Conservation (phyloP, 2,329 filamentous ascomycete genomes). For the Rhytidhysteron rufulum region DNA sequence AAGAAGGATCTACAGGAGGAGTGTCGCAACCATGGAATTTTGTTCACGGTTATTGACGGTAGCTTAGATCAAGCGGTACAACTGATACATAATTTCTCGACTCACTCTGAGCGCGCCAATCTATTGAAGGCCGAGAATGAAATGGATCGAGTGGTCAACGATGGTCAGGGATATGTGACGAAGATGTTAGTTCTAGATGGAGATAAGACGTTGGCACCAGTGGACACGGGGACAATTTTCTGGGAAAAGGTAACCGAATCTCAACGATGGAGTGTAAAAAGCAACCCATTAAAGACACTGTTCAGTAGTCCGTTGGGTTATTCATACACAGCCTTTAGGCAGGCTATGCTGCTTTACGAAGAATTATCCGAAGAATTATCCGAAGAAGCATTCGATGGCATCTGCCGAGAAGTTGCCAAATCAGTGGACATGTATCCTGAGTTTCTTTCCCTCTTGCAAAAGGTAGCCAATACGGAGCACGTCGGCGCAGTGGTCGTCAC, state of each 20-base stretch:
- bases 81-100: conserved; percentile 37
- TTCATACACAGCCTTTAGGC: conserved; percentile 53
- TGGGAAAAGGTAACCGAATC: conserved; percentile 35
- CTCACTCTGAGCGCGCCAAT: conserved; percentile 41
- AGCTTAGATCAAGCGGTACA: conserved; percentile 10
- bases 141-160: conserved; percentile 34
- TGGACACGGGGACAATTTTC: conserved; percentile 51
- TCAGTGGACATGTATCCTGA: conserved; percentile 45
- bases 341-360: conserved; percentile 53
- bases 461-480: conserved; percentile 26
- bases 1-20: conserved; percentile 38
- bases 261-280: conserved; percentile 3
- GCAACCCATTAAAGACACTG: conserved; percentile 38
- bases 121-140: conserved; percentile 17
- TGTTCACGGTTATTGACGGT: conserved; percentile 39
- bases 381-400: conserved; percentile 39
- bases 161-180: conserved; percentile 20
- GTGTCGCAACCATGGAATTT: conserved; percentile 45
- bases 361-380: conserved; percentile 36
- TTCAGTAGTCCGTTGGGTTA: conserved; percentile 49
- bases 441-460: conserved; percentile 43
- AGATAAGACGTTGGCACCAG: conserved; percentile 52
- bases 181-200: conserved; percentile 56
- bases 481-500: conserved; percentile 52
- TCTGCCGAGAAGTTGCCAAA: conserved; percentile 46